Conservation (phyloP, 352 stramenopile species). For the Phytophthora sp. region DNA sequence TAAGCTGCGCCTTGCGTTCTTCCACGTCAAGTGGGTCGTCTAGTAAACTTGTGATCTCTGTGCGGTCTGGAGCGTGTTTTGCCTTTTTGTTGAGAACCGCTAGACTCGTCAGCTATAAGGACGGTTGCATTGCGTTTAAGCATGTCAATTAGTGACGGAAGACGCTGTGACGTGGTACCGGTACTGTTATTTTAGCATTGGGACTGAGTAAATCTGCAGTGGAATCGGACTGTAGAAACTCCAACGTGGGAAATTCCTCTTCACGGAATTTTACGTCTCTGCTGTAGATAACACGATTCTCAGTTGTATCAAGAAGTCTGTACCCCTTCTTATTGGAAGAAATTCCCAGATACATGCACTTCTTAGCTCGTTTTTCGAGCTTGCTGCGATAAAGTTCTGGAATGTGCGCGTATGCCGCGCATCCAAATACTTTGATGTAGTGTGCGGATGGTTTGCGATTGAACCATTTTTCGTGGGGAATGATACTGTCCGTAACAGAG, state of each 20-base stretch:
- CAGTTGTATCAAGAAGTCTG: background rate
- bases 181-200: background rate
- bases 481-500: background rate
- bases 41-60: background rate
- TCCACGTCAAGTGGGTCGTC: background rate
- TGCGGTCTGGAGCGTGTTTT: background rate
- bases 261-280: slow-evolving; percentile 8
- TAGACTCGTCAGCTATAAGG: too few species aligned
- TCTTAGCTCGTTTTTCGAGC: background rate
- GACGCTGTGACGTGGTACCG: background rate
- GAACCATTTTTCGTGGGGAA: background rate
- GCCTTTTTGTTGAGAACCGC: too few species aligned
- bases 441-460: background rate
- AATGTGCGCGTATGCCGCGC: background rate
- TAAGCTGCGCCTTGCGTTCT: background rate
- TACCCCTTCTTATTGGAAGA: slow-evolving; percentile 1
- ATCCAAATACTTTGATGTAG: slow-evolving; percentile 5
- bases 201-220: background rate
- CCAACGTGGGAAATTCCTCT: slow-evolving; percentile 5
- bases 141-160: too few species aligned
- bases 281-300: slow-evolving; percentile 5
- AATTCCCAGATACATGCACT: slow-evolving; percentile 8
- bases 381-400: background rate
- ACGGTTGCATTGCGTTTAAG: too few species aligned
- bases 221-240: background rate